Percentiles rank a stretch among this genome's conserved stretches.
These are phyloP conservation scores for Aegilops longissima DNA, from an alignment of 176 grass and related monocot genomes.

Conservation along the genomic window DNA sequence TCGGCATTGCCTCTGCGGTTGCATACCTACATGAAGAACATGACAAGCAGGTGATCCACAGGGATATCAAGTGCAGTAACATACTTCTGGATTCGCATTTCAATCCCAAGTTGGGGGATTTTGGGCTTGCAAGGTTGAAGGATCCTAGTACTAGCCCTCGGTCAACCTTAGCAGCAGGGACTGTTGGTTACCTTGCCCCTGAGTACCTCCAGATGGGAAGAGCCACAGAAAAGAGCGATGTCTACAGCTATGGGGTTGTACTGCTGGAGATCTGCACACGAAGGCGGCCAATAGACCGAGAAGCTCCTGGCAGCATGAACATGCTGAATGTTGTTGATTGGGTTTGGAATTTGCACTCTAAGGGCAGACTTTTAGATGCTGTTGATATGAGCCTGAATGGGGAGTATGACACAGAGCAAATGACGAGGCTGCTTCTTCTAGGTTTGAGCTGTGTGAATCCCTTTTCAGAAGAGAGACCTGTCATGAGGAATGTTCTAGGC, in stretches of 20 bases:
- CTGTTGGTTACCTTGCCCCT: slow-evolving; percentile 59
- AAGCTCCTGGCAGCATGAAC: slow-evolving; percentile 33
- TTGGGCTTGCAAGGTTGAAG: slow-evolving; percentile 52
- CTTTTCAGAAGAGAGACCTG: slow-evolving; percentile 47
- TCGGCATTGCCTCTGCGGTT: slow-evolving; percentile 42
- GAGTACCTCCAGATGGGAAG: slow-evolving; percentile 58
- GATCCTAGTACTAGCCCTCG: slow-evolving; percentile 45
- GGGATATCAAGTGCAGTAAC: slow-evolving; percentile 64
- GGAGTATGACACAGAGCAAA: slow-evolving; percentile 48
- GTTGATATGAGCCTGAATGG: slow-evolving; percentile 37
- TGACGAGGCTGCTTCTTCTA: slow-evolving; percentile 49
- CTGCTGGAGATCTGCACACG: slow-evolving; percentile 55
- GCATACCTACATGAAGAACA: slow-evolving; percentile 49
- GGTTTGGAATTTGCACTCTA: slow-evolving; percentile 52
- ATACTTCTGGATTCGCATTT: slow-evolving; percentile 47
- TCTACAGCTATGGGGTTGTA: slow-evolving; percentile 60
- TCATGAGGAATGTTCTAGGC: slow-evolving; percentile 43
- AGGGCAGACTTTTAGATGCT: slow-evolving; percentile 43
- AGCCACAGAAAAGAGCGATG: slow-evolving; percentile 56
- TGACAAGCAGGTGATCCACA: slow-evolving; percentile 55
- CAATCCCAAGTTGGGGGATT: slow-evolving; percentile 42
- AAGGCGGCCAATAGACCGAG: slow-evolving; percentile 40
- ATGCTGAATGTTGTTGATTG: slow-evolving; percentile 53
- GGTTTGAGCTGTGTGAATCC: slow-evolving; percentile 60
- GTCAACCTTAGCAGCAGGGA: slow-evolving; percentile 52